Conservation (phyloP, 208 protist genomes). For the Phytomonas sp. region DNA sequence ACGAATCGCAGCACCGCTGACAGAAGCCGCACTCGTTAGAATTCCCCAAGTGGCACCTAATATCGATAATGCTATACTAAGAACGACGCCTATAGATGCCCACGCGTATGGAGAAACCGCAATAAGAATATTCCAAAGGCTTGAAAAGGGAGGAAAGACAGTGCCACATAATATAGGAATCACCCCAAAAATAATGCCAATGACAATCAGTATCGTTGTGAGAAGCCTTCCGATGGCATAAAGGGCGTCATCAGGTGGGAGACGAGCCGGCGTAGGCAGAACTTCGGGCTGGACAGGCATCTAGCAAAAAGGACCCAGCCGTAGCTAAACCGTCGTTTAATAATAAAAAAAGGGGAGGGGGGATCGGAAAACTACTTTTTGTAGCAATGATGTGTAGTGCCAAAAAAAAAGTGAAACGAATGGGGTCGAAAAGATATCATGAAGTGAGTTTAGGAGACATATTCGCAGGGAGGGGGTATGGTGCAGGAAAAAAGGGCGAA, state of each 20-base stretch:
- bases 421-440: too few species aligned
- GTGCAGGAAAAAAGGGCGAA: too few species aligned
- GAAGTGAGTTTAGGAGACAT: too few species aligned
- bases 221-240: constrained; percentile 39
- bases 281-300: constrained; percentile 82
- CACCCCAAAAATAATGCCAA: constrained; percentile 67
- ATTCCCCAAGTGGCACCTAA: constrained; percentile 86
- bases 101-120: constrained; percentile 70
- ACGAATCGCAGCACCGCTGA: constrained; percentile 83
- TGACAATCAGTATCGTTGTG: constrained; percentile 38
- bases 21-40: constrained; percentile 75
- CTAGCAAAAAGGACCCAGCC: background rate
- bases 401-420: background rate
- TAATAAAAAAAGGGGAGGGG: background rate
- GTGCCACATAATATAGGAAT: constrained; percentile 69
- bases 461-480: too few species aligned
- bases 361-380: background rate
- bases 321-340: background rate
- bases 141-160: constrained; percentile 72
- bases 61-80: constrained; percentile 81
- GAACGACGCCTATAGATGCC: constrained; percentile 68
- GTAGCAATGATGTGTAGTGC: too few species aligned
- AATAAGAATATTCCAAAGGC: constrained; percentile 62
- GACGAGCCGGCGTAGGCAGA: constrained; percentile 60
- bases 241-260: constrained; percentile 78